A percentile compares a stretch with the other conserved stretches of the same genome.
phyloP scores from a whole-genome alignment of 257 asterid genomes.

The Oldenlandia corymbosa region DNA sequence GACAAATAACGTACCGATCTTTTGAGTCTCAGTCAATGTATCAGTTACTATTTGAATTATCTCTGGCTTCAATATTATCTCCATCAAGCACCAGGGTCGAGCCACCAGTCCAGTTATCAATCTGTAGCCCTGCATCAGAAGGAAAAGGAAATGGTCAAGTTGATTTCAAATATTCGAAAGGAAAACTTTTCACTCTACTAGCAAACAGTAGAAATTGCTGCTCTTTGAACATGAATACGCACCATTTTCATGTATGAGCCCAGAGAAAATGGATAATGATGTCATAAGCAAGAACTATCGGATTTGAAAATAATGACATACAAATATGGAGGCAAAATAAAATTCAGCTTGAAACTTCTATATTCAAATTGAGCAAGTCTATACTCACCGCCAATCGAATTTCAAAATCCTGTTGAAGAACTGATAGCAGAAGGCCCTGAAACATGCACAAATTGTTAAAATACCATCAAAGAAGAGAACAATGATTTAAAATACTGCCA shows the following conservation, averaged over 20 bases:
- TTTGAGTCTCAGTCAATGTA: conserved; percentile 54
- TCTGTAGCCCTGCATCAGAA: conserved; percentile 63
- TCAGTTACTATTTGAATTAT: conserved; percentile 56
- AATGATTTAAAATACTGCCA: background rate
- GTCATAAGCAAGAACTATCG: background rate
- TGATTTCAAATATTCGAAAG: background rate
- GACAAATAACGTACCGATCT: conserved; percentile 49
- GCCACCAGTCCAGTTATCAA: conserved; percentile 66
- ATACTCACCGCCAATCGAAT: conserved; percentile 80
- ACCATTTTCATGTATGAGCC: background rate
- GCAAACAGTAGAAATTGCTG: background rate
- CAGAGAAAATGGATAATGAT: background rate
- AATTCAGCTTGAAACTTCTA: background rate
- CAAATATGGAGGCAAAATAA: background rate
- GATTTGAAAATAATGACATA: no score
- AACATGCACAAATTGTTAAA: conserved; percentile 18
- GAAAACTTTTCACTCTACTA: background rate
- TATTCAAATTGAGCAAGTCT: conserved; percentile 6
- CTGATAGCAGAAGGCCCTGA: conserved; percentile 81
- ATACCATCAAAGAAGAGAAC: background rate
- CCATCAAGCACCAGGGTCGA: conserved; percentile 88
- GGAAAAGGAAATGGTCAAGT: background rate
- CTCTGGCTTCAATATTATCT: conserved; percentile 63
- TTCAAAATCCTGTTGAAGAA: conserved; percentile 91
- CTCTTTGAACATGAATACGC: background rate